These are phyloP conservation scores for Cajanus cajan DNA, from an alignment of 306 rosid genomes.

Conservation along the genomic window DNA sequence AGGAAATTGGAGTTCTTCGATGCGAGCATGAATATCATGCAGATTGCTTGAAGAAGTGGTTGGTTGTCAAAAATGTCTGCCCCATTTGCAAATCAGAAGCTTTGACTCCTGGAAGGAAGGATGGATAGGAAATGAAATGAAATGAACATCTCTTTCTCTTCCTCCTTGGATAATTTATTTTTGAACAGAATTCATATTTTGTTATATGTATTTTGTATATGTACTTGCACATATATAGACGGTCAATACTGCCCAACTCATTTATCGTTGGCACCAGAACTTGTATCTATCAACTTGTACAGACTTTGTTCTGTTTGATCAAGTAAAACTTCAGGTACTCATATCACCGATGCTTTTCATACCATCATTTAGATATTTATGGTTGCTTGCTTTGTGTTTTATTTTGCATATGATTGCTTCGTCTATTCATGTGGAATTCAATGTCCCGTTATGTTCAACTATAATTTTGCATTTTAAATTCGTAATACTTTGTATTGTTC, in stretches of 20 bases:
- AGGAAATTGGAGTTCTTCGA: constrained; percentile 67
- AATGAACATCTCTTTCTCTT: constrained; percentile 22
- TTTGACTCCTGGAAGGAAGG: constrained; percentile 42
- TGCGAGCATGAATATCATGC: constrained; percentile 95
- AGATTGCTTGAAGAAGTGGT: constrained; percentile 79
- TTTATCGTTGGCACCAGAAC: constrained; percentile 61
- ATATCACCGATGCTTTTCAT: constrained; percentile 18
- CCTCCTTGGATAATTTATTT: constrained; percentile 35
- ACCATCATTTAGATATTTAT: constrained; percentile 27
- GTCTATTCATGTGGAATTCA: not conserved
- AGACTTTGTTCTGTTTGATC: constrained; percentile 47
- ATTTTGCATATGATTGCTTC: not conserved
- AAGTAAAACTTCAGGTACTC: constrained; percentile 32
- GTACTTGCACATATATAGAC: constrained; percentile 57
- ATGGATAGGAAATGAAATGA: constrained; percentile 36
- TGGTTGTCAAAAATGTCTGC: constrained; percentile 82
- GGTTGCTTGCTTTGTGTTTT: constrained; percentile 5
- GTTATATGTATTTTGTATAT: constrained; percentile 55
- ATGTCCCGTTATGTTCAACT: not conserved
- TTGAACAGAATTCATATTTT: constrained; percentile 40
- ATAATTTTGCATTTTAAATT: not conserved
- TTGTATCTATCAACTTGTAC: constrained; percentile 78
- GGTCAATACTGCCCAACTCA: constrained; percentile 44
- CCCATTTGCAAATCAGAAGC: constrained; percentile 99
- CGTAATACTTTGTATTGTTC: not conserved